Base-by-base conservation (phyloP, 345 rosid genomes). In the Eucalyptus camaldulensis region DNA sequence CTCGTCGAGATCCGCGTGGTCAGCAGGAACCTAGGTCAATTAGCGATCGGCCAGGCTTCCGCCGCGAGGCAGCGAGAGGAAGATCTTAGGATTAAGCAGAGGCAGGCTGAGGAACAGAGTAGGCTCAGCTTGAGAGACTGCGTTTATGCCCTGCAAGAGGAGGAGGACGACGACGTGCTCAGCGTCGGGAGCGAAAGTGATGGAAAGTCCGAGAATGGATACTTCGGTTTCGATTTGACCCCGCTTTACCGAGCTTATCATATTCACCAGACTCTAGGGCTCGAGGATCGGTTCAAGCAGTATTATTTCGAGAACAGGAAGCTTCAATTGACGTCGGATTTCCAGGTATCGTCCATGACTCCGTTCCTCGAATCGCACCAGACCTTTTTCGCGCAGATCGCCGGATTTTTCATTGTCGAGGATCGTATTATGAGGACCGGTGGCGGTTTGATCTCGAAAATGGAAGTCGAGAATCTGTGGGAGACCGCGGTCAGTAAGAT, bases 281-380 rank as follows among this genome's bases (percentile, higher is more conserved):
- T 96, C 81, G 98, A 96, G 88, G 98, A 96, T 91, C 91, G 98
- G 90, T 97, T 97, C 89, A 96, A 93, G 95, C 93, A 94, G 91
- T 97, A 97, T 88, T 97, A 97, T 90, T 95, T 95, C 60, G 96
- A 96, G 94, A 97, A 97, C 81, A 90, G 99, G 94, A 95, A 95
- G 93, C 98, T 96, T 92, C 99, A 97, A 87, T 93, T 97, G 92
- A 96, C 98, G 15, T 95, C 98, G 29, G 99, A 97, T 92, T 97
- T 97, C 80, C 99, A 97, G 98, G 99, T 97, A 65, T 96, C 99
- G 51, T 95, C 99, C 9, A 97, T 97, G 98, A 96, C 98, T 81
- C 97, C 99, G 1, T 97, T 97, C 89, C 96, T 97, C 33, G 99
- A 97, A 90, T 97, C 99, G 80, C 99, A 97, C 92, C 99, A 97